Conservation (phyloP, 768 basidiomycete genomes). For the Kwoniella europaea region DNA sequence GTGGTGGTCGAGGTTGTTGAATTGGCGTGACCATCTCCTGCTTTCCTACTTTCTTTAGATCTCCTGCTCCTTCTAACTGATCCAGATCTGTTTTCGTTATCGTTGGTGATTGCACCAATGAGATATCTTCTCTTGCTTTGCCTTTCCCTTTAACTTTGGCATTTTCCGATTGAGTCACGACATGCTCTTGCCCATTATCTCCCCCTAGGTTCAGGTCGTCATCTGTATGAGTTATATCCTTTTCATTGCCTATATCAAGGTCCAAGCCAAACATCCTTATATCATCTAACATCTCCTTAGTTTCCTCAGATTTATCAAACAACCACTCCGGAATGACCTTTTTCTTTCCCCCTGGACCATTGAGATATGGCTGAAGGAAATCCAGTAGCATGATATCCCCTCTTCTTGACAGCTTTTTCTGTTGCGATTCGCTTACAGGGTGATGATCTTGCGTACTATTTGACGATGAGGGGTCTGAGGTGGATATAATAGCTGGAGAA, state of each 20-base stretch:
- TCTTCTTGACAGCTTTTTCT: background rate
- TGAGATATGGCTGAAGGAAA: slow-evolving; percentile 33
- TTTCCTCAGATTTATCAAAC: slow-evolving; percentile 34
- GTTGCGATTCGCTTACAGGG: background rate
- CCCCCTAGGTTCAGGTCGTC: background rate
- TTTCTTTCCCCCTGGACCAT: slow-evolving; percentile 17
- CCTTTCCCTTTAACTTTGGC: too few species aligned
- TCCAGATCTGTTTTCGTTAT: too few species aligned
- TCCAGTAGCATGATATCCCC: background rate
- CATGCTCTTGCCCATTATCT: background rate
- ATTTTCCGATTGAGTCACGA: too few species aligned
- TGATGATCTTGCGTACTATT: background rate
- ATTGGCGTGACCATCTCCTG: too few species aligned
- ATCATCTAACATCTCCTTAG: slow-evolving; percentile 21
- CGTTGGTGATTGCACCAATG: too few species aligned
- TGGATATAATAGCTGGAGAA: background rate
- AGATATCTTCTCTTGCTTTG: too few species aligned
- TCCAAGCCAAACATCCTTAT: slow-evolving; percentile 44
- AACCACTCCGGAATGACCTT: slow-evolving; percentile 44
- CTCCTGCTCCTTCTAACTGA: too few species aligned
- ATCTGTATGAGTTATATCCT: background rate
- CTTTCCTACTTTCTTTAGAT: too few species aligned
- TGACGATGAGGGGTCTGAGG: background rate
- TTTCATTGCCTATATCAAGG: background rate
- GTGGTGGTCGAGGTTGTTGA: too few species aligned